These are phyloP conservation scores for Eragrostis nindensis DNA, from an alignment of 176 grass and related monocot species.

Conservation along the genomic window DNA sequence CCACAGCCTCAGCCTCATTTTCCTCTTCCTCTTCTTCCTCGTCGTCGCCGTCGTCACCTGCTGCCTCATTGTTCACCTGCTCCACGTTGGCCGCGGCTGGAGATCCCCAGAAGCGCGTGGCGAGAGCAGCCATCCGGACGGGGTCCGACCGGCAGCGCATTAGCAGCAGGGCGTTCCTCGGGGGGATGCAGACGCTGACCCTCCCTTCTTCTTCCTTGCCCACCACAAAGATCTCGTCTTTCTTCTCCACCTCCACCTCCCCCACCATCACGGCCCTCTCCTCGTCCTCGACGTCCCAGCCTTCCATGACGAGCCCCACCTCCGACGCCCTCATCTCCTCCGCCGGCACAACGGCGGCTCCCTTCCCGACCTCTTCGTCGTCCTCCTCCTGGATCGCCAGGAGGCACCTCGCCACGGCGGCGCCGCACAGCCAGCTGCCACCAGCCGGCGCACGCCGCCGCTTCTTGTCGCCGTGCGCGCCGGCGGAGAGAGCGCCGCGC, in stretches of 20 bases:
- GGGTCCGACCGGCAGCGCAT: slow-evolving; percentile 97
- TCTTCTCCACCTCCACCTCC: slow-evolving; percentile 68
- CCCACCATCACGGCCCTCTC: slow-evolving; percentile 52
- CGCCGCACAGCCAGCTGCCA: slow-evolving; percentile 65
- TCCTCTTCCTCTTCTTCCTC: slow-evolving; percentile 38
- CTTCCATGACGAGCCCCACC: slow-evolving; percentile 59
- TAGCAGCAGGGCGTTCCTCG: slow-evolving; percentile 85
- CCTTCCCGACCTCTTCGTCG: slow-evolving; percentile 39
- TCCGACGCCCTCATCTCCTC: slow-evolving; percentile 47
- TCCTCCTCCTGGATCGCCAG: slow-evolving; percentile 62
- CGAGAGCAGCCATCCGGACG: slow-evolving; percentile 78
- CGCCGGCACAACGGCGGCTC: slow-evolving; percentile 46
- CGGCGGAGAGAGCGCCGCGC: slow-evolving; percentile 25
- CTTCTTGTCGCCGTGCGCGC: slow-evolving; percentile 30
- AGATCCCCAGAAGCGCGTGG: slow-evolving; percentile 81
- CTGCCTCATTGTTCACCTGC: slow-evolving; percentile 46
- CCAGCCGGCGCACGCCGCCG: slow-evolving; percentile 30
- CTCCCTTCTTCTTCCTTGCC: slow-evolving; percentile 72
- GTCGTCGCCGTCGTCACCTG: neutral
- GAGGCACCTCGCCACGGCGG: slow-evolving; percentile 78
- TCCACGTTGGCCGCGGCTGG: slow-evolving; percentile 56
- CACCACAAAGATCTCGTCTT: slow-evolving; percentile 76
- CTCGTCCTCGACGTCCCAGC: slow-evolving; percentile 58
- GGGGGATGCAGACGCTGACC: slow-evolving; percentile 88
- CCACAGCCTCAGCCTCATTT: neutral